These are phyloP conservation scores for Pleoardoris graminearum DNA, from an alignment of 2,329 filamentous ascomycete species.

Conservation along the genomic window DNA sequence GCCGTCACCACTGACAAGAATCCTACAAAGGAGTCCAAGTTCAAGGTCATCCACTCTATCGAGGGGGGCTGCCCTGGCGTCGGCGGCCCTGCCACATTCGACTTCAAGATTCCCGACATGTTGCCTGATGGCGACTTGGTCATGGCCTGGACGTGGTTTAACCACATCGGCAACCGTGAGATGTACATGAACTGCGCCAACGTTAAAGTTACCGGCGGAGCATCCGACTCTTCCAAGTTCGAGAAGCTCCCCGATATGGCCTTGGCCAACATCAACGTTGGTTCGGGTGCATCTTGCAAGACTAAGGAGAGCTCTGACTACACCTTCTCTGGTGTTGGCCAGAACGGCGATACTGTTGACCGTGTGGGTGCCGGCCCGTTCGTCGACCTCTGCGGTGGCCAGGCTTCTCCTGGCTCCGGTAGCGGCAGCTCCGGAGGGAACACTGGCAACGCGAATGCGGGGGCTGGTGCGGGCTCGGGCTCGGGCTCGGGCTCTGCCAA, in stretches of 20 bases:
- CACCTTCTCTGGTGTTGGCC: constrained; percentile 60
- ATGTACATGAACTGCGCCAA: constrained; percentile 97
- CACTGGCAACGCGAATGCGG: constrained; percentile 1
- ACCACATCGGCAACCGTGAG: constrained; percentile 84
- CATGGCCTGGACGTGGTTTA: constrained; percentile 91
- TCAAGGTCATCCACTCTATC: constrained; percentile 87
- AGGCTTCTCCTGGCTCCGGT: constrained; percentile 3
- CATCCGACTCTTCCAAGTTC: constrained; percentile 57
- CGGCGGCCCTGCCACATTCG: constrained; percentile 56
- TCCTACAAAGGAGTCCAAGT: constrained; percentile 69
- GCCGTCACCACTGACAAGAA: constrained; percentile 74
- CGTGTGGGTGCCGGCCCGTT: constrained; percentile 29
- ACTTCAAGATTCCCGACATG: constrained; percentile 71
- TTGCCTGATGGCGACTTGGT: constrained; percentile 74
- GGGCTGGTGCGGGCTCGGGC: constrained; percentile 1
- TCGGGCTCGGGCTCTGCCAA: constrained; percentile 6
- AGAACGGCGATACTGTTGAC: constrained; percentile 59
- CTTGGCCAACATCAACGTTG: constrained; percentile 64
- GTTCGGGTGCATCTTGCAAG: constrained; percentile 50
- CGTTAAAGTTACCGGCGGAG: constrained; percentile 62
- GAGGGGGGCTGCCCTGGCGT: constrained; percentile 78
- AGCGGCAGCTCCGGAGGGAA: not conserved
- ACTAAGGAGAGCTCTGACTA: constrained; percentile 52
- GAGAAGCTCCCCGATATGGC: constrained; percentile 72
- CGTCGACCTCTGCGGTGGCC: constrained; percentile 28